A percentile compares a stretch with the other conserved stretches of the same genome.
These are phyloP conservation scores for Asterochloris sp. DNA, from an alignment of 139 green algal species.

Conservation along the genomic window DNA sequence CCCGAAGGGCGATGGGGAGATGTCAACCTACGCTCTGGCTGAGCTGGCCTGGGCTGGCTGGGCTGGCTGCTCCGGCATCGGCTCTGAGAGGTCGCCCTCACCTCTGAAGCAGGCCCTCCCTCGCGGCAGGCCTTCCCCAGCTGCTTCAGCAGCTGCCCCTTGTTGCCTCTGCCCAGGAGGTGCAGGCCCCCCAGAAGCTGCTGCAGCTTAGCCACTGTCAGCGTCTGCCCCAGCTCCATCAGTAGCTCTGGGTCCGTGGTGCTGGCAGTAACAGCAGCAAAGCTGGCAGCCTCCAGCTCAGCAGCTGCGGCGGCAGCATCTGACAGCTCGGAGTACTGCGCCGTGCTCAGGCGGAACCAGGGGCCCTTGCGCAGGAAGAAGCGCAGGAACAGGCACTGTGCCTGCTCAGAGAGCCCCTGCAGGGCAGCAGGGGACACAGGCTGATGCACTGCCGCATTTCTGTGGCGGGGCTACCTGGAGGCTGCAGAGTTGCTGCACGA, in stretches of 20 bases:
- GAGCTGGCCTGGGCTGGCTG: too few species aligned
- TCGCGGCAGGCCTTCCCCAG: constrained; percentile 23
- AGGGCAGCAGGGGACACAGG: neutral
- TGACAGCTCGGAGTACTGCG: constrained; percentile 56
- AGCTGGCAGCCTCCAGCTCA: neutral
- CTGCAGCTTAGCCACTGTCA: constrained; percentile 39
- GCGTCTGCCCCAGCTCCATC: constrained; percentile 5
- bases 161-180: neutral
- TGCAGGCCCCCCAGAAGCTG: constrained; percentile 3
- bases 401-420: constrained; percentile 27
- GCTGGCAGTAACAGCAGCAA: neutral
- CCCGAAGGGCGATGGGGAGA: too few species aligned
- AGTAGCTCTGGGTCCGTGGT: neutral
- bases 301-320: constrained; percentile 23
- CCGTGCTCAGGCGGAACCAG: constrained; percentile 39
- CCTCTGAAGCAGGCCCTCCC: neutral
- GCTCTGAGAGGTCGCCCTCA: neutral
- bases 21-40: too few species aligned
- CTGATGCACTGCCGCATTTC: neutral
- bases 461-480: neutral
- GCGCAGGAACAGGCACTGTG: constrained; percentile 51
- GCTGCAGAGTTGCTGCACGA: neutral
- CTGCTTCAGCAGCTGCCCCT: constrained; percentile 6
- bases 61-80: too few species aligned
- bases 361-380: constrained; percentile 53